A percentile compares a stretch with the other conserved stretches of the same genome.
phyloP scores from a whole-genome alignment of 2,329 filamentous ascomycete genomes.

The Scytalidium sp. region DNA sequence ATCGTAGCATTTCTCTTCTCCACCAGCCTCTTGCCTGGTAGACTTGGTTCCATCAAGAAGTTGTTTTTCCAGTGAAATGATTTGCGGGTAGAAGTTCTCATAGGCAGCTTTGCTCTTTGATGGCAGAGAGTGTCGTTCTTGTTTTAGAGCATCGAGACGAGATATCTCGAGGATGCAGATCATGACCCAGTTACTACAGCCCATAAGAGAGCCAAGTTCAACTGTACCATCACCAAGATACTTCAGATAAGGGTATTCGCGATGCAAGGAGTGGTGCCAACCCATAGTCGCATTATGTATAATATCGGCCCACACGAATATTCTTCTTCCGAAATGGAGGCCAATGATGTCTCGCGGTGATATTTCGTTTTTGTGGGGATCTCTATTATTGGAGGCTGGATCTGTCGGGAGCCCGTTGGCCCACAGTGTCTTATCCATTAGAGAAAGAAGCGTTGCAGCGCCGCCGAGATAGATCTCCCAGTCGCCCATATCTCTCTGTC shows the following conservation, averaged over 20 bases:
- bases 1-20: no score
- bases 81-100: neutral
- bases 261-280: neutral
- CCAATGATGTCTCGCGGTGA: neutral
- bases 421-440: neutral
- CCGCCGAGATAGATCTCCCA: slow-evolving; percentile 3
- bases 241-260: neutral
- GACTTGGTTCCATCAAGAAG: neutral
- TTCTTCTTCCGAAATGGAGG: neutral
- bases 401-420: slow-evolving; percentile 3
- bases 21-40: no score
- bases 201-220: neutral
- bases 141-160: neutral
- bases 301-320: neutral
- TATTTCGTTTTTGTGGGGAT: slow-evolving; percentile 7
- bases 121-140: neutral
- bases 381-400: slow-evolving; percentile 7
- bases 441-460: neutral
- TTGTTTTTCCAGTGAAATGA: neutral
- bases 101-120: neutral
- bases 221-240: neutral
- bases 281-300: neutral
- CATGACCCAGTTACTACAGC: neutral
- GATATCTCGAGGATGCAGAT: neutral
- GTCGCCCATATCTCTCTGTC: slow-evolving; percentile 2